phyloP scores from a whole-genome alignment of 2,329 filamentous ascomycete species.

The Verticillium nonalfalfae region DNA sequence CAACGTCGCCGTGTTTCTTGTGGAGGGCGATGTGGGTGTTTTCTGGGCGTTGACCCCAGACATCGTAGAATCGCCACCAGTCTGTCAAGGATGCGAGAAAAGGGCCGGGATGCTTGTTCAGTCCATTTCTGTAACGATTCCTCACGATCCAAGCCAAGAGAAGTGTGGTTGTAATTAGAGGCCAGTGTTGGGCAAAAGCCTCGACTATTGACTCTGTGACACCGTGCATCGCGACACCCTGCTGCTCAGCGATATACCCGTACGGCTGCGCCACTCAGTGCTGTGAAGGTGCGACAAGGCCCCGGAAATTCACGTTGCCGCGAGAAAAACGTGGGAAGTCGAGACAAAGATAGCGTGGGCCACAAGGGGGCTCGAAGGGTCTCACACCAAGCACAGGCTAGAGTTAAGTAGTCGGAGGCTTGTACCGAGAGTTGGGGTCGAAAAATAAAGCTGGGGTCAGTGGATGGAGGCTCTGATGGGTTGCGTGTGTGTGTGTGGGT shows the following conservation, averaged over 20 bases:
- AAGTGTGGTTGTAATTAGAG: conserved; percentile 23
- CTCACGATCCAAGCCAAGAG: conserved; percentile 34
- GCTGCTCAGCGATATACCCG: background rate
- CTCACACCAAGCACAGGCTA: background rate
- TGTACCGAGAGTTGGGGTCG: background rate
- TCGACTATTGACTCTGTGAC: conserved; percentile 26
- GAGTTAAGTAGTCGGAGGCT: background rate
- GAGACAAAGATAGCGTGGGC: background rate
- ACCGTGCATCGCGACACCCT: conserved; percentile 14
- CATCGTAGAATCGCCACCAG: conserved; percentile 69
- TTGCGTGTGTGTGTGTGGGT: background rate
- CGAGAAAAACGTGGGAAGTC: background rate
- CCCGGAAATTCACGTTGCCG: background rate
- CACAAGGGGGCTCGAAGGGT: background rate
- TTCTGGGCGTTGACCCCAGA: conserved; percentile 58
- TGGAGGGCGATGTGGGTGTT: conserved; percentile 63
- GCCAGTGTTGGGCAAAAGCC: conserved; percentile 36
- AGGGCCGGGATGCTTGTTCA: conserved; percentile 69
- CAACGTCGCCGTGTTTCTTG: conserved; percentile 64
- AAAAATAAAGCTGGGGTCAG: background rate
- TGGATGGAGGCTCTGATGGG: background rate
- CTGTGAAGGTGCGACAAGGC: background rate
- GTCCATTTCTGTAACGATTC: conserved; percentile 47
- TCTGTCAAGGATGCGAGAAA: conserved; percentile 57
- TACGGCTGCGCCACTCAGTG: too few relatives aligned